These are phyloP conservation scores for Ogataea methylovora DNA, from an alignment of 805 yeast species.

Conservation along the genomic window DNA sequence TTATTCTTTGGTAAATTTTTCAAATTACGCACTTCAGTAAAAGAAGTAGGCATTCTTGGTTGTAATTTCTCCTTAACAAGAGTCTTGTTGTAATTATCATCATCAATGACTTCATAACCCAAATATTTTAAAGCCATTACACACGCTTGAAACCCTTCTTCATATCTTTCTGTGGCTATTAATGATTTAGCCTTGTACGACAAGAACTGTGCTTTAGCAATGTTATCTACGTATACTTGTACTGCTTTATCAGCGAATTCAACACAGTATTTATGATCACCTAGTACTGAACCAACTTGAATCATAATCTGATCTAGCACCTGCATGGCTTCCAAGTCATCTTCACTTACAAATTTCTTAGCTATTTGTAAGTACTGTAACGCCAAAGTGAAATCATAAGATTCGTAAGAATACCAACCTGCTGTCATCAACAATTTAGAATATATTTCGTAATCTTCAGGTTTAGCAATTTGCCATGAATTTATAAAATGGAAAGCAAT, in stretches of 20 bases:
- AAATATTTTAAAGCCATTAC: constrained; percentile 26
- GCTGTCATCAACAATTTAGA: constrained; percentile 33
- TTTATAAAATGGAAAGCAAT: constrained; percentile 33
- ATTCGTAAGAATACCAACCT: constrained; percentile 35
- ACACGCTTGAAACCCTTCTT: constrained; percentile 29
- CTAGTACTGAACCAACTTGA: constrained; percentile 23
- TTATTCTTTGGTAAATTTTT: constrained; percentile 15
- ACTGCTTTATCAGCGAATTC: constrained; percentile 26
- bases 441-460: constrained; percentile 28
- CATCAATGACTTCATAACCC: constrained; percentile 26
- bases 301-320: constrained; percentile 25
- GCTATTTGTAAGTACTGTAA: constrained; percentile 33
- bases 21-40: constrained; percentile 29
- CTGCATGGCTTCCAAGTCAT: constrained; percentile 16
- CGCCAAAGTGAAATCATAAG: constrained; percentile 34
- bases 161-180: constrained; percentile 20
- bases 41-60: constrained; percentile 30
- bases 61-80: constrained; percentile 14
- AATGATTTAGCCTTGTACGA: constrained; percentile 31
- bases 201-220: constrained; percentile 29
- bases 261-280: constrained; percentile 28
- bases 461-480: constrained; percentile 27
- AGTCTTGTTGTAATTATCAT: constrained; percentile 17
- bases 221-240: constrained; percentile 19
- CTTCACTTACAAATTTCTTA: constrained; percentile 16